Evolutionary conservation across 768 basidiomycete genomes (phyloP).

Genomic region (Termitomyces sp.): DNA sequence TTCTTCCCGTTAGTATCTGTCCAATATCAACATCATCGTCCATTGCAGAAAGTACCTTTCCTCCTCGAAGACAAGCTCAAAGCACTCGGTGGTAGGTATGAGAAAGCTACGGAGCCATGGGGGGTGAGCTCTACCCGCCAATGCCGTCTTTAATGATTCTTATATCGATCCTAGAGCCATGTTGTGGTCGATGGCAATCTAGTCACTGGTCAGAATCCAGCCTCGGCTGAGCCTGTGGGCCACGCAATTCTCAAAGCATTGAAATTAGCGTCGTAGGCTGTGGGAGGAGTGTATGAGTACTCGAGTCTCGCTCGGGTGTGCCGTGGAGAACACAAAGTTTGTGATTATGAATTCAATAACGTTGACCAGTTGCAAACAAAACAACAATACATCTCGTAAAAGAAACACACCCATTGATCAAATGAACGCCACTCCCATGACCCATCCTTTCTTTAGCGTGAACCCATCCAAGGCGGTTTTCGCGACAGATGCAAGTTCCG

Average conservation of each 20-base stretch:
- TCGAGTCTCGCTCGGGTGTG: neutral
- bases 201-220: slow-evolving; percentile 74
- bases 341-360: neutral
- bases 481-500: slow-evolving; percentile 70
- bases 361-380: neutral
- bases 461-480: slow-evolving; percentile 84
- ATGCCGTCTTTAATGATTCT: neutral
- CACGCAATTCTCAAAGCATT: slow-evolving; percentile 53
- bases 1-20: neutral
- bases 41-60: slow-evolving; percentile 59
- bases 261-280: slow-evolving; percentile 10
- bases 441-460: slow-evolving; percentile 80
- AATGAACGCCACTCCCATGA: slow-evolving; percentile 75
- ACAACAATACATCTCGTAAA: slow-evolving; percentile 7
- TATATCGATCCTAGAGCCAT: slow-evolving; percentile 27
- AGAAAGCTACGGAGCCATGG: slow-evolving; percentile 54
- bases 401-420: slow-evolving; percentile 18
- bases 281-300: neutral
- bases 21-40: neutral
- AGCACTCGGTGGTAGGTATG: slow-evolving; percentile 61
- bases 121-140: slow-evolving; percentile 30
- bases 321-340: neutral
- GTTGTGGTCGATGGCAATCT: slow-evolving; percentile 56
- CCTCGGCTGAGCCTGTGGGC: slow-evolving; percentile 52
- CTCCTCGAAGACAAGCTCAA: slow-evolving; percentile 61